Base-by-base conservation (phyloP, 768 basidiomycete genomes). In the Gloeophyllum trabeum region DNA sequence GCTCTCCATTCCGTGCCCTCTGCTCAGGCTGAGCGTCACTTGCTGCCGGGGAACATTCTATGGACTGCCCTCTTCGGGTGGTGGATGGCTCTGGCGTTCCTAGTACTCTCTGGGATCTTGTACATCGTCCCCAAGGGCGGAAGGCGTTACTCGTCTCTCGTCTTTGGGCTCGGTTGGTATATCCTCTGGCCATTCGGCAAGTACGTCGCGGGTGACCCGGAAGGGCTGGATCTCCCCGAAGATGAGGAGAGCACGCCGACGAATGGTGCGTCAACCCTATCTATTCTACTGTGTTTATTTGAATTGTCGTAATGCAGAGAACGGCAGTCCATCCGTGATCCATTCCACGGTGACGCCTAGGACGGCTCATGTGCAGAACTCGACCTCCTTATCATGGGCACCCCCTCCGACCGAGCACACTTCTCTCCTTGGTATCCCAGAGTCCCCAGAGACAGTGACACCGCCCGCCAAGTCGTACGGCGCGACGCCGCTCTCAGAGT, bases 161-260 rank as follows among this genome's bases (percentile, higher is more conserved):
- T 97, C 4, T 90, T 79, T 53, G 96, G 96, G 12, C 64, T 99
- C 20, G 92, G 91, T 4, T 96, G 92, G 87, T 99, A 99, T 58
- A 73, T 97, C 41, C 76, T 77, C 18, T 98, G 96, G 96, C 96
- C 96, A 2, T 99, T 99, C 56, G 93, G 96, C 16, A 97, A 97
- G 61, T 99, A 98, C 57, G 89, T 99, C 38, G 92, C 97, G 59
- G 89, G 91, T 7, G 80, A 81, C 46, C 57, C 19, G 65, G 67
- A 26, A 59, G 66, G 3, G 54, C 54, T 6, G 35, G 42, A 2
- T n/a, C 39, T 14, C 45, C 42, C 59, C 6, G 71, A 69, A 20
- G 61, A 71, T 25, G 57, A 67, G 28, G 46, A 55, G 19, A 55
- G 62, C 4, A 57, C n/a, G n/a, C n/a, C n/a, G n/a, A n/a, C n/a